Conservation (phyloP, 2,329 filamentous ascomycete genomes). For the Pestalotiopsis sp. region DNA sequence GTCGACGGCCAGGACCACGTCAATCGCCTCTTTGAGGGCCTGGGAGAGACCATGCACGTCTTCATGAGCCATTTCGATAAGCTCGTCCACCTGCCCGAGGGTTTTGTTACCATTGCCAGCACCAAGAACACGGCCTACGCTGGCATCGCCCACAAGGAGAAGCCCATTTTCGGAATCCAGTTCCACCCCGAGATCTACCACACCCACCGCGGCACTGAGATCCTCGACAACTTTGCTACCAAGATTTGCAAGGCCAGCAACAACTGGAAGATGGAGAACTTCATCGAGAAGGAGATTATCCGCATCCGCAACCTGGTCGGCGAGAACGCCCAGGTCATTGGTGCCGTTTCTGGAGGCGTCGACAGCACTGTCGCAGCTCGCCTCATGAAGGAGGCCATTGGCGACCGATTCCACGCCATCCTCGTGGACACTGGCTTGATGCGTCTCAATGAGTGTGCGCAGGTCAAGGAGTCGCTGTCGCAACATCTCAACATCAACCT, state of each 20-base stretch:
- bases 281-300: slow-evolving; percentile 77
- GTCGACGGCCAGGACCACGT: slow-evolving; percentile 61
- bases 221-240: slow-evolving; percentile 83
- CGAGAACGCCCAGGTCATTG: slow-evolving; percentile 76
- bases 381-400: slow-evolving; percentile 84
- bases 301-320: slow-evolving; percentile 84
- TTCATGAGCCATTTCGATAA: slow-evolving; percentile 95
- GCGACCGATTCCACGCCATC: slow-evolving; percentile 81
- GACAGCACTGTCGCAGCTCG: slow-evolving; percentile 87
- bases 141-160: slow-evolving; percentile 71
- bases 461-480: slow-evolving; percentile 78
- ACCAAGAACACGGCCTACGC: slow-evolving; percentile 79
- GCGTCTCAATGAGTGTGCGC: slow-evolving; percentile 80
- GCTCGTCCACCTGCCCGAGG: slow-evolving; percentile 71
- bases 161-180: slow-evolving; percentile 80
- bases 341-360: slow-evolving; percentile 80
- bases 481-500: slow-evolving; percentile 87
- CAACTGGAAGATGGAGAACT: slow-evolving; percentile 86
- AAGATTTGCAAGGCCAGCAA: slow-evolving; percentile 76
- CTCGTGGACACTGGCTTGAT: slow-evolving; percentile 83
- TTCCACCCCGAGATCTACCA: slow-evolving; percentile 80
- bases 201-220: slow-evolving; percentile 67
- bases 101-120: slow-evolving; percentile 73
- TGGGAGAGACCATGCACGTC: slow-evolving; percentile 61
- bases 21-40: slow-evolving; percentile 76